Conservation (phyloP, 2,329 filamentous ascomycete species). For the Colletotrichum truncatum region DNA sequence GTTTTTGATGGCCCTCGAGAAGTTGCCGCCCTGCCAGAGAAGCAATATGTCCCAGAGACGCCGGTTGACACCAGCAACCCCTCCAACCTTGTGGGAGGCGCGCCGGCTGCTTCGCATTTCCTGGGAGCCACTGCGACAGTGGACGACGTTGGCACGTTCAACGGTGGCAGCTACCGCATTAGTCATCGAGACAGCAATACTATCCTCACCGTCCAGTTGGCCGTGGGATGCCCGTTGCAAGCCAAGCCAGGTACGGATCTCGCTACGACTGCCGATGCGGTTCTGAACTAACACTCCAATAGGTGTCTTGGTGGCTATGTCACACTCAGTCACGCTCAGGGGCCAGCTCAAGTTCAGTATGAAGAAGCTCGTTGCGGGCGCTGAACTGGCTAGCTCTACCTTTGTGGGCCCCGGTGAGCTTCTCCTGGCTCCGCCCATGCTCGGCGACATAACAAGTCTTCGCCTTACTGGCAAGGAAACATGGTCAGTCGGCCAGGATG, state of each 20-base stretch:
- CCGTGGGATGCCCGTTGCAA: conserved; percentile 84
- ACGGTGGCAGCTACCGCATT: conserved; percentile 92
- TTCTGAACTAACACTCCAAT: conserved; percentile 1
- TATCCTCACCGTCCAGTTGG: conserved; percentile 87
- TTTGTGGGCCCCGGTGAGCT: conserved; percentile 93
- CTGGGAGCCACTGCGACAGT: conserved; percentile 67
- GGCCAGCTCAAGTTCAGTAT: conserved; percentile 86
- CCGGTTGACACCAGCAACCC: conserved; percentile 39
- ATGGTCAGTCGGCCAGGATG: conserved; percentile 89
- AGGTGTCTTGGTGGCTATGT: conserved; percentile 96
- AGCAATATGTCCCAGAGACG: conserved; percentile 35
- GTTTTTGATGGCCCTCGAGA: conserved; percentile 39
- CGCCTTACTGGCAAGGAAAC: conserved; percentile 75
- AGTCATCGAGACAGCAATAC: conserved; percentile 93
- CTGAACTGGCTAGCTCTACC: conserved; percentile 79
- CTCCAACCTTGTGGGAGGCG: conserved; percentile 46
- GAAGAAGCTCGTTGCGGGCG: conserved; percentile 89
- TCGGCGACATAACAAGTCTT: conserved; percentile 88
- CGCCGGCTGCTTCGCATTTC: conserved; percentile 64
- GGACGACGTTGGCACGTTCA: conserved; percentile 96
- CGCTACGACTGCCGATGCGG: background rate
- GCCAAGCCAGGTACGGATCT: conserved; percentile 83
- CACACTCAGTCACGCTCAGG: conserved; percentile 83
- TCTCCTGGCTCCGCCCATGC: conserved; percentile 78
- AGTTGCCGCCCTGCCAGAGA: conserved; percentile 37